Conservation (phyloP, 2,329 filamentous ascomycete species). For the Fusarium incarnatum region DNA sequence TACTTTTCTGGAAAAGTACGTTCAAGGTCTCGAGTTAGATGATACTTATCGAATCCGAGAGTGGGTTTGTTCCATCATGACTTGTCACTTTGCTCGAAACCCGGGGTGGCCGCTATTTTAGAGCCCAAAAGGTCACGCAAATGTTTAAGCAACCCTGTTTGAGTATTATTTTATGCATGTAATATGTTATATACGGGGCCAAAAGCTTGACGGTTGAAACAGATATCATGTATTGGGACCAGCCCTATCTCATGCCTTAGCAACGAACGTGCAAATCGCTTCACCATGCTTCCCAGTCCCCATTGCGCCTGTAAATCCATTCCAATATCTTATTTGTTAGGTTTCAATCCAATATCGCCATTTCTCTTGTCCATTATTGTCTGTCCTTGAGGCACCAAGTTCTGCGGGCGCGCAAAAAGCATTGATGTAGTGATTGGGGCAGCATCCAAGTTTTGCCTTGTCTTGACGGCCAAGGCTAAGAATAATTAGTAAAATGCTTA, state of each 20-base stretch:
- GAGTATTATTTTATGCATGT: not conserved
- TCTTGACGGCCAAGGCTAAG: constrained; percentile 26
- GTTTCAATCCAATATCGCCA: not conserved
- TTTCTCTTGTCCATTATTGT: constrained; percentile 1
- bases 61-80: not conserved
- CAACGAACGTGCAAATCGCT: constrained; percentile 1
- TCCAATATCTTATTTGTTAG: not conserved
- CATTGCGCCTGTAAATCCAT: no score
- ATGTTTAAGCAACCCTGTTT: not conserved
- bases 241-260: constrained; percentile 8
- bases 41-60: not conserved
- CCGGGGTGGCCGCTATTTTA: not conserved
- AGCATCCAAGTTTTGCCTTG: constrained; percentile 10
- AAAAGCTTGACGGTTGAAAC: not conserved
- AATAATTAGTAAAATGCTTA: not conserved
- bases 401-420: constrained; percentile 1
- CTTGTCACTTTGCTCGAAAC: not conserved
- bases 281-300: not conserved
- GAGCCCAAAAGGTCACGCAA: not conserved
- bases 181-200: not conserved
- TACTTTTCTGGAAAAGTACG: no score
- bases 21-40: no score
- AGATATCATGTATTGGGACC: constrained; percentile 7
- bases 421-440: not conserved
- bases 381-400: constrained; percentile 21